phyloP scores from a whole-genome alignment of 768 basidiomycete species.

The Pleurotus giganteus region DNA sequence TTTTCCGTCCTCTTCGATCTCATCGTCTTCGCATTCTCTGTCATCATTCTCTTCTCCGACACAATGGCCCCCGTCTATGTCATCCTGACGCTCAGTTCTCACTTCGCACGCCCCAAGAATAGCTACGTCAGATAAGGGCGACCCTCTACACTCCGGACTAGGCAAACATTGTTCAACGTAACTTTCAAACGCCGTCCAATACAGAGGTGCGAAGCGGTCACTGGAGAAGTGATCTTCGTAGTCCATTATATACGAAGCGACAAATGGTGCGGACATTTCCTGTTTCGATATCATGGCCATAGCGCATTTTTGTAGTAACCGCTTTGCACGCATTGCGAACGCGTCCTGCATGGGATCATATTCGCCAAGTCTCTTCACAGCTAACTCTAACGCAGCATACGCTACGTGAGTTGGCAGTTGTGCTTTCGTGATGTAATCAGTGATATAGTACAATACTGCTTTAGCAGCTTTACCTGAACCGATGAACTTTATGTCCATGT shows the following conservation, averaged over 20 bases:
- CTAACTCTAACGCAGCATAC: conserved; percentile 33
- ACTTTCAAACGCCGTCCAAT: conserved; percentile 32
- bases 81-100: too few relatives aligned
- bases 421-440: conserved; percentile 46
- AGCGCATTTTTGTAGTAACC: conserved; percentile 34
- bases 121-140: too few relatives aligned
- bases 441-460: conserved; percentile 44
- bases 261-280: conserved; percentile 38
- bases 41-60: too few relatives aligned
- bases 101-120: too few relatives aligned
- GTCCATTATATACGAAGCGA: conserved; percentile 31
- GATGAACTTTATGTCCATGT: conserved; percentile 49
- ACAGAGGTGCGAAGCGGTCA: conserved; percentile 30
- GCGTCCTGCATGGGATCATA: conserved; percentile 17
- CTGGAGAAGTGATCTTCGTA: conserved; percentile 35
- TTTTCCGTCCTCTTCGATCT: too few relatives aligned
- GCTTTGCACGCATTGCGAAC: conserved; percentile 21
- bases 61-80: too few relatives aligned
- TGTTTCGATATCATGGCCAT: conserved; percentile 33
- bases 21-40: too few relatives aligned
- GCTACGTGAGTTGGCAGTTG: conserved; percentile 39
- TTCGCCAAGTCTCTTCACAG: conserved; percentile 26
- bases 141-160: too few relatives aligned
- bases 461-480: conserved; percentile 38
- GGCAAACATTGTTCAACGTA: too few relatives aligned